Conservation (phyloP, 495 filamentous ascomycete genomes). For the Talaromyces proteolyticus region DNA sequence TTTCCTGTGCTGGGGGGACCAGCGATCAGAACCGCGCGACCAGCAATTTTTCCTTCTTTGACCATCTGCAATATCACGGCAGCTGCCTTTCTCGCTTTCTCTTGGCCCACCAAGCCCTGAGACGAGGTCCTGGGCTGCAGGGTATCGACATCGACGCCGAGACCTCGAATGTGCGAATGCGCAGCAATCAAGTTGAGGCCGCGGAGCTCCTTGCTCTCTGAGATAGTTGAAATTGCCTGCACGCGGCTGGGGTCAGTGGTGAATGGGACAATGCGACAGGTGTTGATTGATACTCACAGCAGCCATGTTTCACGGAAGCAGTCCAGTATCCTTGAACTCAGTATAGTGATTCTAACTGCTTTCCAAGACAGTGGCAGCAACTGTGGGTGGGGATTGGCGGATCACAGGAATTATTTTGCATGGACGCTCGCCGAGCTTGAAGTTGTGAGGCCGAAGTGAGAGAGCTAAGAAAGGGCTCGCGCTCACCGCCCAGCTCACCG, state of each 20-base stretch:
- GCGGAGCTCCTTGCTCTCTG: slow-evolving; percentile 89
- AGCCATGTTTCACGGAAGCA: slow-evolving; percentile 21
- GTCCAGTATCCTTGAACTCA: no score
- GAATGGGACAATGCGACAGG: not conserved
- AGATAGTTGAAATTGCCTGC: slow-evolving; percentile 85
- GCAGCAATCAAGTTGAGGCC: slow-evolving; percentile 95
- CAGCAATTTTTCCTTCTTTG: slow-evolving; percentile 96
- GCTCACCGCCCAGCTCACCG: slow-evolving; percentile 21
- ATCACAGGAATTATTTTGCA: no score
- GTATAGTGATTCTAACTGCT: no score
- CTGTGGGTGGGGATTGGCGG: no score
- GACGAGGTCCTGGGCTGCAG: slow-evolving; percentile 81
- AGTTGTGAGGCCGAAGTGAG: no score
- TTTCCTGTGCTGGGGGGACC: slow-evolving; percentile 97
- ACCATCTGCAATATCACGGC: slow-evolving; percentile 97
- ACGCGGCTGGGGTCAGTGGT: slow-evolving; percentile 5
- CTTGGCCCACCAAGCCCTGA: slow-evolving; percentile 94
- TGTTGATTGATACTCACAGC: slow-evolving; percentile 23
- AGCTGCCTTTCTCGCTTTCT: slow-evolving; percentile 92
- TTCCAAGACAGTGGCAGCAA: no score
- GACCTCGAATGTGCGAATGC: slow-evolving; percentile 94
- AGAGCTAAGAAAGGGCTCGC: no score
- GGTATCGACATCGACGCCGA: slow-evolving; percentile 89
- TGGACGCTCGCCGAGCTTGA: no score
- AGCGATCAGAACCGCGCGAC: slow-evolving; percentile 89